A percentile compares a stretch with the other conserved stretches of the same genome.
Conservation (phyloP, 2,329 filamentous ascomycete genomes). For the Chaetomiaceae sp. region DNA sequence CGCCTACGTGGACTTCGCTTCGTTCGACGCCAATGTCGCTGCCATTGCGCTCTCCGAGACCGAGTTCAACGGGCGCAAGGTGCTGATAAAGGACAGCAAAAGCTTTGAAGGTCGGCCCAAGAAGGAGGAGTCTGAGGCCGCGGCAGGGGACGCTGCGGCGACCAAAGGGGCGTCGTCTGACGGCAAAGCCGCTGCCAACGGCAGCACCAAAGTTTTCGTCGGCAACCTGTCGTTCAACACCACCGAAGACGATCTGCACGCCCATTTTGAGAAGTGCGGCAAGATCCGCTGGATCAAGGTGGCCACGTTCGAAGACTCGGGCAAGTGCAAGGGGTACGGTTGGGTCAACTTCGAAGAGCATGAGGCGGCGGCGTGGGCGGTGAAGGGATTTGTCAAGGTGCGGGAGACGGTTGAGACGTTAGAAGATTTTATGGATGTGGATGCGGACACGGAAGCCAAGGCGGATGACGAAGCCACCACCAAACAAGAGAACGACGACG, state of each 20-base stretch:
- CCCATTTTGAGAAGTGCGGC: conserved; percentile 82
- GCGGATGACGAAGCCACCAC: conserved; percentile 38
- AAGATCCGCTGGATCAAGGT: conserved; percentile 76
- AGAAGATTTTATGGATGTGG: conserved; percentile 50
- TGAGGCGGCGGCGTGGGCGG: conserved; percentile 66
- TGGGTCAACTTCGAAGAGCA: conserved; percentile 88
- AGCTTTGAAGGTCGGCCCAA: conserved; percentile 85
- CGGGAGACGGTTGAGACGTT: conserved; percentile 58
- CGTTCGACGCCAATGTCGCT: conserved; percentile 61
- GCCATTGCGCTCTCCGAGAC: conserved; percentile 84
- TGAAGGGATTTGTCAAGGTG: conserved; percentile 73
- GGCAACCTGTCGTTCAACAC: conserved; percentile 82
- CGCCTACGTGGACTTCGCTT: conserved; percentile 88
- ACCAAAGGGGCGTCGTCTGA: conserved; percentile 27
- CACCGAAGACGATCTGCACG: conserved; percentile 70
- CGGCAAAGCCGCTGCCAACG: conserved; percentile 27
- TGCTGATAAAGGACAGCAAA: conserved; percentile 89
- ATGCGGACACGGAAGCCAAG: conserved; percentile 29
- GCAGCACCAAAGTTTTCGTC: conserved; percentile 73
- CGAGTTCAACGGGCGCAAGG: conserved; percentile 65
- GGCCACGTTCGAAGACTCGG: conserved; percentile 91
- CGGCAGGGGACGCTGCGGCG: conserved; percentile 22
- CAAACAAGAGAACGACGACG: conserved; percentile 30
- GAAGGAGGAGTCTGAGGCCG: conserved; percentile 42
- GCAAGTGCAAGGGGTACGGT: conserved; percentile 95